Base-by-base conservation (phyloP, 208 protist genomes). In the Spongospora subterranea region DNA sequence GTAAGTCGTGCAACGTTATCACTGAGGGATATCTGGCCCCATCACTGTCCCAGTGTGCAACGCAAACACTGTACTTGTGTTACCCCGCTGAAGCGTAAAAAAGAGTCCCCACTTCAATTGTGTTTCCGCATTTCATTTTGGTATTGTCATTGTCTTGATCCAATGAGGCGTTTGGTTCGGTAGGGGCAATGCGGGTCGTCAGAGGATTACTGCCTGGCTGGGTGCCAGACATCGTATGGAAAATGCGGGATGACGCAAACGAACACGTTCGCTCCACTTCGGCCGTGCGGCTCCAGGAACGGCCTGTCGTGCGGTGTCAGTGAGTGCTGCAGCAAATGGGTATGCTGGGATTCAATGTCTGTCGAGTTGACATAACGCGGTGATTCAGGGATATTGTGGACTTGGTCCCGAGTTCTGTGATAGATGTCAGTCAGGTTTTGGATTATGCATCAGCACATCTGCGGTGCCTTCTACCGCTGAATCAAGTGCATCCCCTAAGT, bases 141-240 rank as follows among this genome's bases (percentile, higher is more conserved):
- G 17, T 65, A 29, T 32, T 29, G 29, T 17, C 54, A 65, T 17
- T 29, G 54, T 17, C 54, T 29, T 17, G 20, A 29, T 32, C 54
- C 29, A 32, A 29, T 43, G 6, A 20, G 40, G 17, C 13, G 71
- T 20, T 35, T 20, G n/a, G 13, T 82, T 35, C 17, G 6, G 13
- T n/a, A 82, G 71, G 40, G 40, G 35, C 35, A 45, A 20, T 82
- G 71, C 71, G 71, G 71, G 17, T 6, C 6, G 6, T 20, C 13
- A 6, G 35, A 35, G 35, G 71, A 82, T 43, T 82, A 40, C 71
- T 82, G 71, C n/a, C 35, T 45, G 6, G 35, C 6, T 20, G 71
- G 71, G n/a, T 82, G 71, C n/a, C 71, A 82, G n/a, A 20, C 71
- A 13, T 35, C 71, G 6, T 82, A 40, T n/a, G 71, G 71, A 13